Evolutionary conservation across 495 filamentous ascomycete genomes (phyloP).

Genomic region (Xylaria grammica): DNA sequence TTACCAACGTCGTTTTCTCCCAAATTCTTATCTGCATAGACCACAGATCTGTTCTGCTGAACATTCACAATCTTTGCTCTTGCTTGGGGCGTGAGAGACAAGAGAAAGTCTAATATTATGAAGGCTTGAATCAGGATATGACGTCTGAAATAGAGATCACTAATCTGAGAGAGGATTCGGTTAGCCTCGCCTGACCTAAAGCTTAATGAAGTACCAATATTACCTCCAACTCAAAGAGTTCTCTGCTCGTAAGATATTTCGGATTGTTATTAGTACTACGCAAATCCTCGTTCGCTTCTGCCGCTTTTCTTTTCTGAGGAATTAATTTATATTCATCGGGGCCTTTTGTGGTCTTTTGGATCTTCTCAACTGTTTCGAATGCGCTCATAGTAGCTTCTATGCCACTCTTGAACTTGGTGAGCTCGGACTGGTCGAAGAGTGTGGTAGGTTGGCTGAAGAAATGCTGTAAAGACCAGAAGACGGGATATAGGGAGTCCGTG

Average conservation of each 20-base stretch:
- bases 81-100: conserved; percentile 82
- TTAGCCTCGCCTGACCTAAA: conserved; percentile 7
- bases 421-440: conserved; percentile 72
- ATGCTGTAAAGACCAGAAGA: conserved; percentile 92
- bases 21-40: conserved; percentile 74
- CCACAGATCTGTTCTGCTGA: conserved; percentile 81
- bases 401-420: conserved; percentile 76
- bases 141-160: conserved; percentile 89
- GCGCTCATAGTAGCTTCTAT: conserved; percentile 78
- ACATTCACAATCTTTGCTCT: conserved; percentile 76
- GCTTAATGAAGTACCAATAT: not conserved
- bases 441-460: conserved; percentile 88
- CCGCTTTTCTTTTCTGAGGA: conserved; percentile 64
- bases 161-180: conserved; percentile 61
- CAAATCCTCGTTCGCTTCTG: conserved; percentile 62
- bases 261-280: conserved; percentile 71
- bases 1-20: conserved; percentile 78
- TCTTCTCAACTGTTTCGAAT: conserved; percentile 80
- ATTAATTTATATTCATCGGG: conserved; percentile 38
- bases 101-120: conserved; percentile 90
- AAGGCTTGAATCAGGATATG: conserved; percentile 94
- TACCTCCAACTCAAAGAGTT: conserved; percentile 94
- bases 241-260: conserved; percentile 93
- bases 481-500: conserved; percentile 78
- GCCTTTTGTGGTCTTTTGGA: conserved; percentile 48